Evolutionary conservation across 345 rosid species (phyloP).

Genomic region (Lumnitzera littorea): DNA sequence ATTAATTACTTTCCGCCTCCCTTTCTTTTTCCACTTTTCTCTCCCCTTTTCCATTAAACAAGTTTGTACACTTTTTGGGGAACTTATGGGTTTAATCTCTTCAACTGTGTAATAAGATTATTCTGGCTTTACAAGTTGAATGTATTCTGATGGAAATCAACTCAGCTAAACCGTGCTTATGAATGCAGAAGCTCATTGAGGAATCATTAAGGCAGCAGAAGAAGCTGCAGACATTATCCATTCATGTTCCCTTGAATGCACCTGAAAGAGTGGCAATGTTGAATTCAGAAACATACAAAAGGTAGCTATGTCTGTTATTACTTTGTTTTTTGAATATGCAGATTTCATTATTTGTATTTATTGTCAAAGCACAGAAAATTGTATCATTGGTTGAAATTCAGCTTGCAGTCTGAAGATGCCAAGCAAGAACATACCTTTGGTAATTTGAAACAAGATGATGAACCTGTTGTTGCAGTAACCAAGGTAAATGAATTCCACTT

Average conservation of each 20-base stretch:
- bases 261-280: slow-evolving; percentile 33
- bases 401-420: slow-evolving; percentile 34
- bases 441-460: slow-evolving; percentile 35
- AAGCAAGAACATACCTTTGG: slow-evolving; percentile 21
- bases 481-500: slow-evolving; percentile 39
- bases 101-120: background rate
- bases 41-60: background rate
- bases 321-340: background rate
- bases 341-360: background rate
- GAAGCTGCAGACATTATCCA: slow-evolving; percentile 61
- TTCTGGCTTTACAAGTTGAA: background rate
- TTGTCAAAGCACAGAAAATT: background rate
- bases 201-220: slow-evolving; percentile 64
- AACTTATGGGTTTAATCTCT: too few species aligned
- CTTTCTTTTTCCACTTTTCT: background rate
- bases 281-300: slow-evolving; percentile 35
- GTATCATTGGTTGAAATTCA: slow-evolving; percentile 15
- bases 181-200: slow-evolving; percentile 62
- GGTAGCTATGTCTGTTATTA: slow-evolving; percentile 24
- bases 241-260: slow-evolving; percentile 37
- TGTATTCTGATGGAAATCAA: background rate
- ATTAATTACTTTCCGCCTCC: too few species aligned
- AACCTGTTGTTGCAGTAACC: slow-evolving; percentile 33
- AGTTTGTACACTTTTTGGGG: background rate
- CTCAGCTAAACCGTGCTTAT: slow-evolving; percentile 1